Evolutionary conservation across 495 filamentous ascomycete genomes (phyloP), one percentile per base, ranked within the genome.

Genomic region (Penicillium daleae): DNA sequence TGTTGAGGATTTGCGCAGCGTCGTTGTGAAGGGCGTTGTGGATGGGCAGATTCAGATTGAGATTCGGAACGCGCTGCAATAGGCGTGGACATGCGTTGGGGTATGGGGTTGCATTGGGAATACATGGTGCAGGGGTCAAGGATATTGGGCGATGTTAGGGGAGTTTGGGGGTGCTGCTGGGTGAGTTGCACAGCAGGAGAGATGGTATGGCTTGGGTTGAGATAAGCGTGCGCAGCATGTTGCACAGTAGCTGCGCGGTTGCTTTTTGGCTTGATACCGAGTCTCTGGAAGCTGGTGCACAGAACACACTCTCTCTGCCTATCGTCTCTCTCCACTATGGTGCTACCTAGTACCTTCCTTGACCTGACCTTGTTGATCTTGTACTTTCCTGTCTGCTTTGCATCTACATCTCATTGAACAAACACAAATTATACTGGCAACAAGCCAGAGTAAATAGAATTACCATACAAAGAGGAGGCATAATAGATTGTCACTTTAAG

Each of bases 1-100:
- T 29, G 88, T 97, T 26, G 79, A 83, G 65, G 92, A 99, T 74
- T 76, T 99, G 78, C 76, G 79, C 37, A 91, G 89, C 61, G 82
- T 97, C 26, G 79, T 78, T 68, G 77, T 91, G 58, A 79, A 86
- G 65, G 69, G 66, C 1, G 79, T 78, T 44, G 78, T 76, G 33
- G 74, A 75, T 66, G 84, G 86, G 13, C 80, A 76, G 58, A 71
- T 90, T 60, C 78, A 83, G 70, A 72, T 91, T 70, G 79, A 83
- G 62, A 76, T 84, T 58, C 69, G 68, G 57, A 76, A 82, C 70
- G 77, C 78, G 3, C 77, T 77, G 48, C 78, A 79, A 69, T 46
- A 46, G 42, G 42, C 6, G 19, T 46, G 8, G 9, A 21, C 10
- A 21, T 46, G 19, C 24, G 19, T 46, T 46, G 42, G 42, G 10